These are phyloP conservation scores for Tanacetum coccineum DNA, from an alignment of 129 eudicot genomes.

Conservation along the genomic window DNA sequence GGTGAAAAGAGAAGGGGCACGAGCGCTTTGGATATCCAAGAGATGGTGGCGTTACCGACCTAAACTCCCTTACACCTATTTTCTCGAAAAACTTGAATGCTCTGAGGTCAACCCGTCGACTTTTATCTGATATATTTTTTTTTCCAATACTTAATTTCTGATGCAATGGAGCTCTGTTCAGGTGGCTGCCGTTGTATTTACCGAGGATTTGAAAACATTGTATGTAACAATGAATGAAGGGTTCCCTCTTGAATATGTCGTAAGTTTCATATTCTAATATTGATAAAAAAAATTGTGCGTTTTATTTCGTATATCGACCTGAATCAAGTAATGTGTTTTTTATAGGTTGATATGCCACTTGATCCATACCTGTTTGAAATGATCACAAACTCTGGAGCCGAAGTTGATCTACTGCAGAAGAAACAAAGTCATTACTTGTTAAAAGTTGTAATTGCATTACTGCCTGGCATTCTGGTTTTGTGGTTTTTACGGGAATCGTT, in stretches of 20 bases:
- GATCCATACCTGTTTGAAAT: conserved; percentile 91
- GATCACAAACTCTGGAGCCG: conserved; percentile 80
- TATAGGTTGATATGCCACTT: conserved; percentile 95
- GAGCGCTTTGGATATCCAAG: conserved; percentile 93
- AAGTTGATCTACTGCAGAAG: conserved; percentile 83
- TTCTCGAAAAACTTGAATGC: conserved; percentile 83
- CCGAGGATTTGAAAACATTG: conserved; percentile 84
- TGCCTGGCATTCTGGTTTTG: conserved; percentile 71
- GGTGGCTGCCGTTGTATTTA: conserved; percentile 94
- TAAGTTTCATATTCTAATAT: conserved; percentile 31
- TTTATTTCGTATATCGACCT: background rate
- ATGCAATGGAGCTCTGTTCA: conserved; percentile 30
- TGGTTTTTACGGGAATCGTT: conserved; percentile 76
- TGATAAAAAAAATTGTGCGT: conserved; percentile 9
- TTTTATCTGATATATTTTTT: background rate
- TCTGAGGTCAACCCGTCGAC: conserved; percentile 59
- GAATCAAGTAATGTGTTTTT: conserved; percentile 1
- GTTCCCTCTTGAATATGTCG: conserved; percentile 85
- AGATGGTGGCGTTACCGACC: conserved; percentile 99
- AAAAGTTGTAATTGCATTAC: conserved; percentile 55
- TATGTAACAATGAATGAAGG: conserved; percentile 97
- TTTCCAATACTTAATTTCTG: background rate
- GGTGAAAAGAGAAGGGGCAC: conserved; percentile 56
- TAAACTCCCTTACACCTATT: conserved; percentile 92
- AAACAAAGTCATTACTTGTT: conserved; percentile 75